phyloP scores from a whole-genome alignment of 805 yeast species.

The Starmerella ratchasimensis region DNA sequence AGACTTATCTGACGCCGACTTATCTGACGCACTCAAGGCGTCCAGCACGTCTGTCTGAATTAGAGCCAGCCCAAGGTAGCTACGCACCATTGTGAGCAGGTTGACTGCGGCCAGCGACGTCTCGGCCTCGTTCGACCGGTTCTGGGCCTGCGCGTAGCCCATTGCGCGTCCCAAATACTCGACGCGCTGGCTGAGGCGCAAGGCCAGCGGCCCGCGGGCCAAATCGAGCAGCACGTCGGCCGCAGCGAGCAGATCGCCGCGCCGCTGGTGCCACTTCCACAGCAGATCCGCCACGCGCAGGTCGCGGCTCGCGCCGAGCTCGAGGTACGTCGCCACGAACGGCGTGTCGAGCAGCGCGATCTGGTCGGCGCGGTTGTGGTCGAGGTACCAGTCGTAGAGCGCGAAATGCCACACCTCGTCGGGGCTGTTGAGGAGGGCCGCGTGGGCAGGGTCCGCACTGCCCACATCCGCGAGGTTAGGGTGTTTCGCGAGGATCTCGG shows the following conservation, averaged over 20 bases:
- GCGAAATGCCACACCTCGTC: conserved; percentile 86
- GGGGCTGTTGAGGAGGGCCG: conserved; percentile 52
- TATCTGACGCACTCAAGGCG: conserved; percentile 17
- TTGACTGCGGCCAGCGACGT: conserved; percentile 64
- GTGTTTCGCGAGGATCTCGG: conserved; percentile 42
- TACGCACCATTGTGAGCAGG: conserved; percentile 55
- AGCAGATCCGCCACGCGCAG: conserved; percentile 65
- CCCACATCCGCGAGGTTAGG: conserved; percentile 40
- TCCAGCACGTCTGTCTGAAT: conserved; percentile 55
- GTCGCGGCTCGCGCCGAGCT: conserved; percentile 35
- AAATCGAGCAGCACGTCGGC: conserved; percentile 64
- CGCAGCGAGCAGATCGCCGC: conserved; percentile 67
- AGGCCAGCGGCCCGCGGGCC: conserved; percentile 55
- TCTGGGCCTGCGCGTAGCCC: conserved; percentile 74
- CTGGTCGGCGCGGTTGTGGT: conserved; percentile 62
- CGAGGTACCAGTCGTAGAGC: conserved; percentile 82
- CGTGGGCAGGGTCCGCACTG: conserved; percentile 51
- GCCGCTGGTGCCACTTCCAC: conserved; percentile 80
- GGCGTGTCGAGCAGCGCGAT: conserved; percentile 71
- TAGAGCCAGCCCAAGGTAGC: conserved; percentile 72
- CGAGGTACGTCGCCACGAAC: conserved; percentile 61
- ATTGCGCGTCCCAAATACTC: conserved; percentile 84
- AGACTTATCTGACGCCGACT: not conserved
- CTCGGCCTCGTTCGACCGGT: conserved; percentile 39
- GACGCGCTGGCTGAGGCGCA: conserved; percentile 59